Percentiles rank a stretch among this genome's conserved stretches.
phyloP scores from a whole-genome alignment of 352 stramenopile species.

The Phytopythium litorale region DNA sequence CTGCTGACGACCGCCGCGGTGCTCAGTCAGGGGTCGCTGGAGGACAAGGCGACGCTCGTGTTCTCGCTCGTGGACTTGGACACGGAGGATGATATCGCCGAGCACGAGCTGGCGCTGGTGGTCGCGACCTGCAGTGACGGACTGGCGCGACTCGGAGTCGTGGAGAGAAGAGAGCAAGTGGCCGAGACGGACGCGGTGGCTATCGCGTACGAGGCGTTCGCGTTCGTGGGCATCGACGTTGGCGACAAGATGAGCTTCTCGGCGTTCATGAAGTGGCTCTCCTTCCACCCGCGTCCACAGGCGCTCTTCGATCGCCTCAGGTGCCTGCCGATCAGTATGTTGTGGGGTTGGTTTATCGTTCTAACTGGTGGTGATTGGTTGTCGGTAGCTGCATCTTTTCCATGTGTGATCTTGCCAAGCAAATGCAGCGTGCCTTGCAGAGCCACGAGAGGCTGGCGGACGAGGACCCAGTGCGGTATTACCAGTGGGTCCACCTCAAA shows the following conservation, averaged over 20 bases:
- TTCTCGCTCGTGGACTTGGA: conserved; percentile 73
- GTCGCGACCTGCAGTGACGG: conserved; percentile 50
- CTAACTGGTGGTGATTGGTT: background rate
- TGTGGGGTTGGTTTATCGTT: background rate
- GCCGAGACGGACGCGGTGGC: conserved; percentile 44
- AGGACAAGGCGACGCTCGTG: conserved; percentile 49
- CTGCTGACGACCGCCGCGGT: conserved; percentile 40
- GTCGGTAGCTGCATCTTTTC: conserved; percentile 39
- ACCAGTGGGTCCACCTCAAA: conserved; percentile 32
- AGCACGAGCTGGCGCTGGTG: conserved; percentile 63
- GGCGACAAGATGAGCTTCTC: conserved; percentile 68
- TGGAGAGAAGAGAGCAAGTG: conserved; percentile 6
- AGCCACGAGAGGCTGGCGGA: conserved; percentile 8
- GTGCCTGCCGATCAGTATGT: conserved; percentile 8
- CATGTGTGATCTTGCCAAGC: conserved; percentile 25
- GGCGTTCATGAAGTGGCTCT: conserved; percentile 60
- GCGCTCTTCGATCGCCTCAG: conserved; percentile 50
- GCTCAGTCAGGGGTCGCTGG: conserved; percentile 44
- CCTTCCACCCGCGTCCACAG: conserved; percentile 57
- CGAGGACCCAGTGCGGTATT: conserved; percentile 20
- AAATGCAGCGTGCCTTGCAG: conserved; percentile 26
- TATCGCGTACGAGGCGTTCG: conserved; percentile 67
- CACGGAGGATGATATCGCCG: conserved; percentile 69
- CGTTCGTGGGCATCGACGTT: conserved; percentile 52
- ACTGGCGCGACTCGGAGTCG: conserved; percentile 32